Evolutionary conservation across 2,329 filamentous ascomycete species (phyloP).

Genomic region (Fusarium piperis): DNA sequence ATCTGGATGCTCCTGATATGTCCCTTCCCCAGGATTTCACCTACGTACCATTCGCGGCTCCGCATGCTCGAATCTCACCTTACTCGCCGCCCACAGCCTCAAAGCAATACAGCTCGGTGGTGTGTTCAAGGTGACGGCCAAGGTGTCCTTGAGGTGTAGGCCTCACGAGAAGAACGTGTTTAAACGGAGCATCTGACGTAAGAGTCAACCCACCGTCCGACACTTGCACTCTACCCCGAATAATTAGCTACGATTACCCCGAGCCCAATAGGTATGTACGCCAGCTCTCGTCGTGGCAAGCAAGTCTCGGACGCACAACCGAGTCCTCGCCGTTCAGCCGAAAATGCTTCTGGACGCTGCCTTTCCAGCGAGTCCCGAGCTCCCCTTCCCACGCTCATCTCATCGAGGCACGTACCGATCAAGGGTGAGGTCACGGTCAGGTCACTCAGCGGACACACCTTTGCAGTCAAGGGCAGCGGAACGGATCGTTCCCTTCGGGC

Average conservation of each 20-base stretch:
- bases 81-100: background rate
- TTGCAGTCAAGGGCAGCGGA: background rate
- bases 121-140: slow-evolving; percentile 6
- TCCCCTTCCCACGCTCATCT: background rate
- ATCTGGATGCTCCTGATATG: background rate
- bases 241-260: slow-evolving; percentile 8
- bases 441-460: slow-evolving; percentile 1
- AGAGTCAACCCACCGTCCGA: slow-evolving; percentile 21
- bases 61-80: slow-evolving; percentile 1
- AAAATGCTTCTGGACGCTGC: background rate
- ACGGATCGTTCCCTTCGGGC: slow-evolving; percentile 21
- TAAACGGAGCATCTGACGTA: slow-evolving; percentile 30
- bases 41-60: background rate
- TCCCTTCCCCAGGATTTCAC: slow-evolving; percentile 1
- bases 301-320: background rate
- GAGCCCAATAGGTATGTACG: background rate
- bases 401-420: background rate
- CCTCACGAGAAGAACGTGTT: slow-evolving; percentile 24
- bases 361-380: background rate
- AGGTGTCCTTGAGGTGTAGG: background rate
- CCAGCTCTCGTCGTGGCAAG: background rate
- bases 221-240: slow-evolving; percentile 6
- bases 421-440: slow-evolving; percentile 8
- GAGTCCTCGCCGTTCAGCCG: background rate
- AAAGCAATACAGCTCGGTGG: background rate